Evolutionary conservation across 2,329 filamentous ascomycete genomes (phyloP), one percentile per base, ranked within the genome.

Genomic region (Verticillium albo-atrum): DNA sequence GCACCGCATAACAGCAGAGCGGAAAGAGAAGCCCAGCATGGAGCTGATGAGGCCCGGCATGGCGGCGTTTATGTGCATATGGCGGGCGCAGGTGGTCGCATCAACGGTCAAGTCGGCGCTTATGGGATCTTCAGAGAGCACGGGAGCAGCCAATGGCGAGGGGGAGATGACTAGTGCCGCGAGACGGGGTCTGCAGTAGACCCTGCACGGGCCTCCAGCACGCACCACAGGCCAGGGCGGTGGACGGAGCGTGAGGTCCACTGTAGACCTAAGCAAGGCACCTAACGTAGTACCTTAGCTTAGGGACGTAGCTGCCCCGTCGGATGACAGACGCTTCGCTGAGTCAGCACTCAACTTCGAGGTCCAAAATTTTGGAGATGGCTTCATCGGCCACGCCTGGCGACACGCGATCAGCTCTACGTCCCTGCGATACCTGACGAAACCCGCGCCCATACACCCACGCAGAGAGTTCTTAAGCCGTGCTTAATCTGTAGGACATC

Each of bases 51-150:
- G 34, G 9, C 54, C 54, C 25, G 35, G 35, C 54, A 56, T 60
- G 58, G 58, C 60, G 58, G 55, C 60, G 50, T 61, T 57, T 60
- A 55, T n/a, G 32, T 58, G 56, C 62, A 61, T 59, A 50, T 50
- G 56, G 58, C 34, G 27, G 34, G 54, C 61, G 62, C 61, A 63
- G 61, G 54, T 50, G 57, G 61, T 57, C 60, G 61, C 61, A 62
- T 53, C 54, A 52, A 63, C 62, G 62, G 62, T 59, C 61, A 55
- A 60, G 47, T 42, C 59, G 62, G 62, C 62, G 62, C 62, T 64
- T 64, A 64, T 52, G 60, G 28, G 61, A 61, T 34, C 58, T 59
- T 47, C 57, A 56, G 54, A 10, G n/a, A 51, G 35, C 35, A 47
- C 27, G 32, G 32, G 30, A 5, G 15, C 30, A 57, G 34, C 62